Evolutionary conservation across 352 stramenopile species (phyloP).

Genomic region (Globisporangium middletonii): DNA sequence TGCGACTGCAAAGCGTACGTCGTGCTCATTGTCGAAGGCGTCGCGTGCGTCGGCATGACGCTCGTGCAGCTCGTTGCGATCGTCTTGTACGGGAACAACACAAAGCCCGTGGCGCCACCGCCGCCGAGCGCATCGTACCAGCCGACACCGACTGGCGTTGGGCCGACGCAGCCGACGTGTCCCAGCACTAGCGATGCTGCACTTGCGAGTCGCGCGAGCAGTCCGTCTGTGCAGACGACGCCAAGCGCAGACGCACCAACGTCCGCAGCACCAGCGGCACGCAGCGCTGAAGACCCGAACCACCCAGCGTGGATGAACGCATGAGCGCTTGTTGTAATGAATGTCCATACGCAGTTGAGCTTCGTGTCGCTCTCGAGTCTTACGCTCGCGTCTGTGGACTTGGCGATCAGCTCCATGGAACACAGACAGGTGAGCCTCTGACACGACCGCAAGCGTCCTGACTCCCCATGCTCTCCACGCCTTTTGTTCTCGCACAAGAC

Average conservation of each 20-base stretch:
- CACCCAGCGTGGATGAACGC: constrained; percentile 16
- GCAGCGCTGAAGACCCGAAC: constrained; percentile 1
- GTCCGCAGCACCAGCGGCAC: background rate
- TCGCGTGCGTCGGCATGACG: constrained; percentile 41
- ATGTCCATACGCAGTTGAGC: background rate
- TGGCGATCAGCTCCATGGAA: too few relatives aligned
- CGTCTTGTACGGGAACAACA: constrained; percentile 50
- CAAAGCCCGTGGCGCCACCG: constrained; percentile 7
- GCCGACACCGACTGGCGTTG: background rate
- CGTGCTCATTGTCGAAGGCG: constrained; percentile 46
- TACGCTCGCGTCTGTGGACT: too few relatives aligned
- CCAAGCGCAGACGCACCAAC: background rate
- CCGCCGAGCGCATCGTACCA: background rate
- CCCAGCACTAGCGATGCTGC: too few relatives aligned
- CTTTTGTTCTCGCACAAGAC: too few relatives aligned
- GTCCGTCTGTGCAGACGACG: background rate
- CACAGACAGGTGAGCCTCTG: too few relatives aligned
- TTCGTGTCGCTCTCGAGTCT: too few relatives aligned
- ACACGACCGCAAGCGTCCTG: too few relatives aligned
- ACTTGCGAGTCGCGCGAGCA: too few relatives aligned
- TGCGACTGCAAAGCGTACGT: constrained; percentile 44
- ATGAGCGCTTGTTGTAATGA: background rate
- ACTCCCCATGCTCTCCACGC: too few relatives aligned
- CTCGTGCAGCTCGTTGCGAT: constrained; percentile 40
- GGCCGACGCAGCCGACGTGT: background rate